A percentile compares a stretch with the other conserved stretches of the same genome.
Conservation (phyloP, 1,284 basidiomycete species). For the Apiotrichum porosum region DNA sequence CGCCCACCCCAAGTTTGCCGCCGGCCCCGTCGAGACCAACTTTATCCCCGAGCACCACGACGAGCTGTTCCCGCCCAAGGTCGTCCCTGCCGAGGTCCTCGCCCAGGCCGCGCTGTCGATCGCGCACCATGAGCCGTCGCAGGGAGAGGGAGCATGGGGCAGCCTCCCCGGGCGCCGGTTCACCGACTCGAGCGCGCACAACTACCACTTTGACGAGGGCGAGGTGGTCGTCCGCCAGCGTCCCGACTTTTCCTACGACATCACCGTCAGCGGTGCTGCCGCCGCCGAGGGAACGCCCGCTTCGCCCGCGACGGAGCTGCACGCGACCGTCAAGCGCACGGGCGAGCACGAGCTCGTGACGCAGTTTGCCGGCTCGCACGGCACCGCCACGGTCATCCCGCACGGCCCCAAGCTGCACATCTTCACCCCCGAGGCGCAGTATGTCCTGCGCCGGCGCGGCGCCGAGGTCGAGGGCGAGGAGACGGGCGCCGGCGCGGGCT, state of each 20-base stretch:
- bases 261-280: slow-evolving; percentile 13
- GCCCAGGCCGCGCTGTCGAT: slow-evolving; percentile 75
- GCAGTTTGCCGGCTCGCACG: slow-evolving; percentile 19
- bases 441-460: slow-evolving; percentile 21
- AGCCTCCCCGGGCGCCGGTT: slow-evolving; percentile 67
- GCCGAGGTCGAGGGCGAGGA: slow-evolving; percentile 19
- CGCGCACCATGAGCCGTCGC: slow-evolving; percentile 54
- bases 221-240: slow-evolving; percentile 19
- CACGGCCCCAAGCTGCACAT: slow-evolving; percentile 37
- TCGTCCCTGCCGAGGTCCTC: slow-evolving; percentile 60
- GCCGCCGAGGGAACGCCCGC: too few species aligned
- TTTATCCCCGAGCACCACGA: slow-evolving; percentile 75
- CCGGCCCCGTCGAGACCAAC: slow-evolving; percentile 84
- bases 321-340: slow-evolving; percentile 10
- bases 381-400: slow-evolving; percentile 31
- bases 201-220: slow-evolving; percentile 31
- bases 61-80: slow-evolving; percentile 64
- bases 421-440: slow-evolving; percentile 30
- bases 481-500: slow-evolving; percentile 6
- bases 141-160: slow-evolving; percentile 54
- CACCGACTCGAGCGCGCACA: slow-evolving; percentile 49
- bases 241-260: slow-evolving; percentile 16
- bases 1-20: slow-evolving; percentile 68
- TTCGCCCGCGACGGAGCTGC: slow-evolving; percentile 6
- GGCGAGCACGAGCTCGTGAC: slow-evolving; percentile 29